These are phyloP conservation scores for Nothopassalora personata DNA, from an alignment of 2,329 filamentous ascomycete genomes.

Conservation along the genomic window DNA sequence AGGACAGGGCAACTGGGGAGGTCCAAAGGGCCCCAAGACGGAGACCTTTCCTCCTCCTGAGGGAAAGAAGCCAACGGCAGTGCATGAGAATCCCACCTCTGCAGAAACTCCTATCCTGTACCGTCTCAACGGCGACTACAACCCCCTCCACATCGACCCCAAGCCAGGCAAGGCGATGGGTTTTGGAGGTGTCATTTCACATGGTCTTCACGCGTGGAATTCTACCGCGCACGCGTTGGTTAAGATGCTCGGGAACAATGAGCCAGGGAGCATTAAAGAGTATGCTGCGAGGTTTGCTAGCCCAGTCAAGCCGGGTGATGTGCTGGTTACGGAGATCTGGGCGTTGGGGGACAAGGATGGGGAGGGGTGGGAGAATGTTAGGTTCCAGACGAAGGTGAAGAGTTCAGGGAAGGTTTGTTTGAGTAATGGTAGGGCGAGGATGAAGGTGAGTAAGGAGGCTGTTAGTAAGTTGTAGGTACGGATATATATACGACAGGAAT, in stretches of 20 bases:
- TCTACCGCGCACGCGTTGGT: conserved; percentile 68
- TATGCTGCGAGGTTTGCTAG: conserved; percentile 85
- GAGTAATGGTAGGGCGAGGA: conserved; percentile 77
- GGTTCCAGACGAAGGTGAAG: conserved; percentile 74
- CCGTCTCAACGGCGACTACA: conserved; percentile 86
- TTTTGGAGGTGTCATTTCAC: conserved; percentile 82
- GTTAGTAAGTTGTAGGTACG: conserved; percentile 20
- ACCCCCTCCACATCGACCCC: conserved; percentile 82
- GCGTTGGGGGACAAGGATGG: conserved; percentile 61
- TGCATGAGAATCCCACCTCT: conserved; percentile 65
- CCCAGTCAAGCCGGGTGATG: conserved; percentile 78
- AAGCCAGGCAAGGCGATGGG: conserved; percentile 78
- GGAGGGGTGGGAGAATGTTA: conserved; percentile 70
- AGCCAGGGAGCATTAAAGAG: conserved; percentile 77
- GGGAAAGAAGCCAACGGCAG: conserved; percentile 63
- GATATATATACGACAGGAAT: background rate
- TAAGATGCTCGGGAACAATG: conserved; percentile 65
- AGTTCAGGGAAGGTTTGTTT: conserved; percentile 75
- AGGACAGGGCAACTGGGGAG: conserved; percentile 77
- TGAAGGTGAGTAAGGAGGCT: conserved; percentile 50
- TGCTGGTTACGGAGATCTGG: conserved; percentile 78
- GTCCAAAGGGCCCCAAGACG: conserved; percentile 77
- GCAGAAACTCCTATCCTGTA: conserved; percentile 70
- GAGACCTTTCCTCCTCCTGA: conserved; percentile 72
- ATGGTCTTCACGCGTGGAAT: conserved; percentile 74